Percentiles rank a stretch among this genome's conserved stretches.
Evolutionary conservation across 306 rosid genomes (phyloP).

Genomic region (Acacia confusa): DNA sequence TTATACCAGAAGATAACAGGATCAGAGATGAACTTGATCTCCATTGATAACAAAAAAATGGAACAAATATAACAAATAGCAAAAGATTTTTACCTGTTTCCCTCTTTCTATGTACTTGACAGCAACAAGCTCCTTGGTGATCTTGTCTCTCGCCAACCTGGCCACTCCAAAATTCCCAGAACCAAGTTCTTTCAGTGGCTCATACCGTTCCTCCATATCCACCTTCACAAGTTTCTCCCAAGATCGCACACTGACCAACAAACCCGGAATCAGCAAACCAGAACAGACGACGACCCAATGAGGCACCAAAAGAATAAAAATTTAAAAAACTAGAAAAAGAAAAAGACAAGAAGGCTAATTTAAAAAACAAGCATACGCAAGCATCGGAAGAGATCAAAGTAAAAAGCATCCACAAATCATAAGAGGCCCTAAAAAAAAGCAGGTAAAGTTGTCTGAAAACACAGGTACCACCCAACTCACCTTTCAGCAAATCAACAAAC

Average conservation of each 20-base stretch:
- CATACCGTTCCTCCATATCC: slow-evolving; percentile 76
- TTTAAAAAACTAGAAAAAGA: not conserved
- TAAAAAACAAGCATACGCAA: slow-evolving; percentile 1
- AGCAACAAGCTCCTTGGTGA: slow-evolving; percentile 79
- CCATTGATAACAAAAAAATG: not conserved
- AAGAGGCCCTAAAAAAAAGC: not conserved
- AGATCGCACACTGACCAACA: not conserved
- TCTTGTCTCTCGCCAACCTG: slow-evolving; percentile 78
- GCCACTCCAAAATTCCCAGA: slow-evolving; percentile 90
- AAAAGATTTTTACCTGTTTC: slow-evolving; percentile 50
- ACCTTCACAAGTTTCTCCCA: slow-evolving; percentile 1
- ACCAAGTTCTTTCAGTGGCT: slow-evolving; percentile 80
- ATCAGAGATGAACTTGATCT: not conserved
- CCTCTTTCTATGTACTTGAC: slow-evolving; percentile 91
- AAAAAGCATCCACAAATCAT: not conserved
- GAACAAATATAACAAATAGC: not conserved
- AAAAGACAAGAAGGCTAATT: not conserved
- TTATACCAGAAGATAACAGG: not conserved
- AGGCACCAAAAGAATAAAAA: not conserved
- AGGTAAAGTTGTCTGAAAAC: not conserved
- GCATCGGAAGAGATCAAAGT: not conserved
- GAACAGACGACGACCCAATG: not conserved
- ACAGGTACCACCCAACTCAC: slow-evolving; percentile 16
- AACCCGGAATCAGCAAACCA: not conserved
- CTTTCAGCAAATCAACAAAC: not conserved